Evolutionary conservation across 768 basidiomycete genomes (phyloP).

Genomic region (Suillus plorans): DNA sequence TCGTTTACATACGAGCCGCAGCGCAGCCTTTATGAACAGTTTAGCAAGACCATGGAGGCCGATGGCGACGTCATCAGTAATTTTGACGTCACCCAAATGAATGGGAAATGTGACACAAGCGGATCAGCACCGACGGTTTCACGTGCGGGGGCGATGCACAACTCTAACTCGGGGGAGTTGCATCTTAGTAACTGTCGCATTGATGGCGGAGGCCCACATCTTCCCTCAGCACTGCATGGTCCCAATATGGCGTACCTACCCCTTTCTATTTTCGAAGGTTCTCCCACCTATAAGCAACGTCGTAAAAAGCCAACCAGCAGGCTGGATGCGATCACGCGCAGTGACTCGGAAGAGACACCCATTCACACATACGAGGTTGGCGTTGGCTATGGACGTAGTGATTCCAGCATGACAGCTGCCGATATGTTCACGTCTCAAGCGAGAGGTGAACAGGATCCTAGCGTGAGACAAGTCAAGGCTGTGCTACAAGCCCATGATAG

Average conservation of each 20-base stretch:
- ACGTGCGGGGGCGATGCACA: conserved; percentile 8
- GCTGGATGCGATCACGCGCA: conserved; percentile 29
- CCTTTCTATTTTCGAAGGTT: conserved; percentile 80
- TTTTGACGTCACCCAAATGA: conserved; percentile 9
- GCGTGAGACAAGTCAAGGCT: conserved; percentile 11
- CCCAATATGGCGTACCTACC: conserved; percentile 49
- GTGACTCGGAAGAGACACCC: conserved; percentile 21
- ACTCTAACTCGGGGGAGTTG: conserved; percentile 17
- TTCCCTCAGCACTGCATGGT: conserved; percentile 20
- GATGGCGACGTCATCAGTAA: conserved; percentile 5
- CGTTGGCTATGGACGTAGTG: conserved; percentile 29
- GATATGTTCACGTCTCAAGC: conserved; percentile 69
- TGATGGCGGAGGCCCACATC: conserved; percentile 22
- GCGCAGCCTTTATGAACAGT: conserved; percentile 86
- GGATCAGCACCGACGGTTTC: conserved; percentile 8
- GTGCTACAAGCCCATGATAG: conserved; percentile 14
- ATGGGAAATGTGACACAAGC: conserved; percentile 15
- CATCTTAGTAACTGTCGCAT: conserved; percentile 19
- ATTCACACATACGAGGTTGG: conserved; percentile 15
- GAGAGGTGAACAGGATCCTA: conserved; percentile 48
- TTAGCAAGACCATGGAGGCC: conserved; percentile 47
- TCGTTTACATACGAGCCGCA: conserved; percentile 90
- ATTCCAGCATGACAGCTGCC: conserved; percentile 49
- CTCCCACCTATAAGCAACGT: conserved; percentile 86
- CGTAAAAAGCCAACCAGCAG: conserved; percentile 66